Percentiles rank a stretch among this genome's conserved stretches.
Evolutionary conservation across 1,139 yeast species (phyloP).

Genomic region (Suhomyces chickasaworum): DNA sequence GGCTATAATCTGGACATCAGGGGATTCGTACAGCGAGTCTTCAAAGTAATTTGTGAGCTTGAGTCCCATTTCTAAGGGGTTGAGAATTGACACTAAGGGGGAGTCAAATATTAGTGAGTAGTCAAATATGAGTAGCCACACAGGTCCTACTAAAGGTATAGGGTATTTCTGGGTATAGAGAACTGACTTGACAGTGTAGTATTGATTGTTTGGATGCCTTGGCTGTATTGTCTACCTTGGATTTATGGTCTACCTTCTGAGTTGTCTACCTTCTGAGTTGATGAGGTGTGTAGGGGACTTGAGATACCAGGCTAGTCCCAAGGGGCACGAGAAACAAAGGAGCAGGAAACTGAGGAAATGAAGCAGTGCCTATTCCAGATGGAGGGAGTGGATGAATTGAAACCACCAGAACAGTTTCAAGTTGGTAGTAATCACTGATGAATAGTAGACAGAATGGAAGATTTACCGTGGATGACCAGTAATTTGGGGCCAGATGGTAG

Average conservation of each 20-base stretch:
- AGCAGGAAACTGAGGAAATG: neutral
- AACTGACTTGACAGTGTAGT: too few species aligned
- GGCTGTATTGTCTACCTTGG: too few species aligned
- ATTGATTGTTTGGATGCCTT: too few species aligned
- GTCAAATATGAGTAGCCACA: too few species aligned
- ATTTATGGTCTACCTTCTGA: too few species aligned
- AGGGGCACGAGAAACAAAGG: neutral
- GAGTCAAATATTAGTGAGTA: neutral
- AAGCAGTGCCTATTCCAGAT: neutral
- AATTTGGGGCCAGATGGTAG: neutral
- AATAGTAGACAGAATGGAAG: neutral
- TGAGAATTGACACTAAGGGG: constrained; percentile 1
- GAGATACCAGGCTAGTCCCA: neutral
- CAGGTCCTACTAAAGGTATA: too few species aligned
- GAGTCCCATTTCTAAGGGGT: constrained; percentile 33
- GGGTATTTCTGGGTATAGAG: too few species aligned
- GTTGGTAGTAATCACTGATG: neutral
- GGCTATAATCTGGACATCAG: constrained; percentile 46
- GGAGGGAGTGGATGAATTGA: neutral
- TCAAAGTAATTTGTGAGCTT: constrained; percentile 43
- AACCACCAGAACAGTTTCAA: too few species aligned
- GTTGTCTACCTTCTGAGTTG: too few species aligned
- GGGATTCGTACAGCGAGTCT: constrained; percentile 33
- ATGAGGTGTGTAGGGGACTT: neutral
- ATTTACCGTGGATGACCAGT: neutral